Evolutionary conservation across 1,284 basidiomycete genomes (phyloP).

Genomic region (Kwoniella shivajii): DNA sequence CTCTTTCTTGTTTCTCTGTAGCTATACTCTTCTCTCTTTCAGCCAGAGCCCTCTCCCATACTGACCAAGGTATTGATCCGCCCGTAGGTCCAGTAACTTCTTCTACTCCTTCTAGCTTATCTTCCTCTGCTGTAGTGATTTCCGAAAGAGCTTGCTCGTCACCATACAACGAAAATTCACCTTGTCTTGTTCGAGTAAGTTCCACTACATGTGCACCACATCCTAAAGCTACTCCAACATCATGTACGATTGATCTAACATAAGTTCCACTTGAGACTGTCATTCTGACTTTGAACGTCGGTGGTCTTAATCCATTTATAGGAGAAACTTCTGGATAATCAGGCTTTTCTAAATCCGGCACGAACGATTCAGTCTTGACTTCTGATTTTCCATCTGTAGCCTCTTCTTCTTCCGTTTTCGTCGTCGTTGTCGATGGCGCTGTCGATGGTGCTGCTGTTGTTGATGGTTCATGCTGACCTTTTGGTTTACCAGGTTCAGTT

Average conservation of each 20-base stretch:
- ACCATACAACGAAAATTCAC: constrained; percentile 66
- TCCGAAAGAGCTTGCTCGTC: constrained; percentile 33
- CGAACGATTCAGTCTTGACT: constrained; percentile 15
- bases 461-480: background rate
- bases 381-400: constrained; percentile 49
- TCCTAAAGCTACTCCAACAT: constrained; percentile 77
- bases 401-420: constrained; percentile 27
- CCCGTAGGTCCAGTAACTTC: constrained; percentile 20
- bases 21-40: constrained; percentile 33
- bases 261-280: constrained; percentile 96
- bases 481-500: constrained; percentile 1
- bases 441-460: background rate
- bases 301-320: constrained; percentile 57
- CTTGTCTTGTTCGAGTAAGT: constrained; percentile 80
- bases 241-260: constrained; percentile 88
- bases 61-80: constrained; percentile 73
- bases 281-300: constrained; percentile 86
- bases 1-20: constrained; percentile 57
- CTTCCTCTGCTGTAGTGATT: background rate
- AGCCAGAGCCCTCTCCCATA: constrained; percentile 68
- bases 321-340: constrained; percentile 54
- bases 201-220: constrained; percentile 90
- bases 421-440: background rate
- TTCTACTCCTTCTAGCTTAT: background rate
- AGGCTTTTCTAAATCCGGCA: constrained; percentile 36